Evolutionary conservation across 495 filamentous ascomycete species (phyloP), one percentile per base, ranked within the genome.

Genomic region (Ramalina intermedia): DNA sequence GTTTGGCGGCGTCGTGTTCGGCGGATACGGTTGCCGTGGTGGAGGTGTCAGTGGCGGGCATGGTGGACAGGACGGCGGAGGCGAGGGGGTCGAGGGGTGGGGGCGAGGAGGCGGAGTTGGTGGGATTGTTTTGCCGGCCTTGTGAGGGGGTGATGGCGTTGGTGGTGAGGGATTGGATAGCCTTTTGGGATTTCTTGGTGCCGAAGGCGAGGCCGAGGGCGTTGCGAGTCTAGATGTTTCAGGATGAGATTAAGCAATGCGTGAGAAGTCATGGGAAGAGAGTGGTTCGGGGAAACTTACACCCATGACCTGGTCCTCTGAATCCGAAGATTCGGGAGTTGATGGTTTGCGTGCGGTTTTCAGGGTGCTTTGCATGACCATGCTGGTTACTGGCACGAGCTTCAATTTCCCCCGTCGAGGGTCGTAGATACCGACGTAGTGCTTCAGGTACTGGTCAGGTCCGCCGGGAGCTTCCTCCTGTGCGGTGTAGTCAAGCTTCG

Each of bases 161-260:
- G 59, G 85, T 79, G 20, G 84, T 81, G 43, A 83, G 67, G 29
- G 81, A 79, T 23, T 74, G 75, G 50, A 90, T 79, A 2, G 82
- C 83, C 65, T 94, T 94, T 70, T 84, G 83, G 2, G 93, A 80
- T 67, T 93, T 93, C 69, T 87, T 93, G 33, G 87, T 94, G 54
- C 91, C 93, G 67, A 98, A 98, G 43, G 82, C 80, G 57, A 86
- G 76, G 52, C 87, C 91, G 5, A 98, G 81, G 35, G 79, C 76
- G 40, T 76, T 80, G 52, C 77, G 77, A 42, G 57, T 54, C 18
- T 64, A 52, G 16, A 59, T 71, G 70, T 24, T n/a, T 41, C 37
- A 37, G 11, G 14, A 2, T 20, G 6, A 0, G 6, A n/a, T 14
- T 26, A 14, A 23, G 43, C 36, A 18, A 36, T 29, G 21, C 11